Conservation (phyloP, 2,329 filamentous ascomycete genomes). For the Geosmithia putterillii region DNA sequence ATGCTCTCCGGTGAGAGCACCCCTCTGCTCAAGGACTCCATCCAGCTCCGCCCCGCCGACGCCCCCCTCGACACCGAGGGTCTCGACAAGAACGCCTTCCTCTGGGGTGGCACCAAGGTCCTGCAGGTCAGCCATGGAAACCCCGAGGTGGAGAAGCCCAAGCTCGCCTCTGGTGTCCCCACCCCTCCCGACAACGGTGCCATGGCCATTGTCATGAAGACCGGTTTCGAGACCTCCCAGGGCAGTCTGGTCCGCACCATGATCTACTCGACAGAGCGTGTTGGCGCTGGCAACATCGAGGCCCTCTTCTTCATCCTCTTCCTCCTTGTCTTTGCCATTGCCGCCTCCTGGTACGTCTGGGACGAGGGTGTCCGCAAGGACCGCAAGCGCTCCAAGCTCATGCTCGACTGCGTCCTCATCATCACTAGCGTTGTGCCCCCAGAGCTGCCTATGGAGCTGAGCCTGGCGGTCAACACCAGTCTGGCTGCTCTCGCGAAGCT, state of each 20-base stretch:
- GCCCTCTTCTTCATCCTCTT: slow-evolving; percentile 97
- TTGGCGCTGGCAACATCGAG: slow-evolving; percentile 96
- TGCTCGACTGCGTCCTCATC: slow-evolving; percentile 94
- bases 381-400: slow-evolving; percentile 91
- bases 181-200: slow-evolving; percentile 87
- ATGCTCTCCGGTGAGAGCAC: slow-evolving; percentile 99
- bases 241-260: slow-evolving; percentile 95
- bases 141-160: slow-evolving; percentile 59
- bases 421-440: slow-evolving; percentile 97
- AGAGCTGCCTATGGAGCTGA: slow-evolving; percentile 95
- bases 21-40: slow-evolving; percentile 87
- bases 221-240: slow-evolving; percentile 96
- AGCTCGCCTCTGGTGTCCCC: slow-evolving; percentile 64
- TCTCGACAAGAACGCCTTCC: slow-evolving; percentile 90
- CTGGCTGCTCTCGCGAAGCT: slow-evolving; percentile 87
- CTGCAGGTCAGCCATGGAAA: slow-evolving; percentile 87
- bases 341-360: slow-evolving; percentile 99
- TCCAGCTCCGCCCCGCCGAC: slow-evolving; percentile 78
- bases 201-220: slow-evolving; percentile 90
- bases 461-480: slow-evolving; percentile 93
- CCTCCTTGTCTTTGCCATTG: slow-evolving; percentile 88
- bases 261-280: slow-evolving; percentile 98
- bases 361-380: slow-evolving; percentile 89
- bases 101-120: slow-evolving; percentile 96
- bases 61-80: slow-evolving; percentile 76